Conservation (phyloP, 768 basidiomycete genomes). For the Boletus barrowsii region DNA sequence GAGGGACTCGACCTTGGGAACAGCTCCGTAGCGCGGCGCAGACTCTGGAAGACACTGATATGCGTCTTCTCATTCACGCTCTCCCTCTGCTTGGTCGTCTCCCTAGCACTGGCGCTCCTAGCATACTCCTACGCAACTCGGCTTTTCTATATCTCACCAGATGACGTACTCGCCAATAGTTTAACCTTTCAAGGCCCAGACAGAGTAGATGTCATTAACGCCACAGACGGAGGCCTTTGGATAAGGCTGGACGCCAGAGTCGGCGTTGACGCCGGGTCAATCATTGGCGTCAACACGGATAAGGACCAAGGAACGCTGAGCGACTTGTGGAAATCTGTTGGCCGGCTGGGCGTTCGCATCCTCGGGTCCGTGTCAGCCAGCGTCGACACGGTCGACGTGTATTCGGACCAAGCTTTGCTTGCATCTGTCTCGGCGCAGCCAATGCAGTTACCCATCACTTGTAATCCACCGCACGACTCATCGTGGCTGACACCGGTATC, state of each 20-base stretch:
- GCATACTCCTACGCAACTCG: slow-evolving; percentile 66
- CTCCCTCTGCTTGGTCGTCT: slow-evolving; percentile 43
- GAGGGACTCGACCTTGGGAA: slow-evolving; percentile 24
- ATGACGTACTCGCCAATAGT: slow-evolving; percentile 55
- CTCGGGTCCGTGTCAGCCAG: slow-evolving; percentile 57
- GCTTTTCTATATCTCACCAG: slow-evolving; percentile 49
- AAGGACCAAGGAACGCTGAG: slow-evolving; percentile 42
- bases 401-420: slow-evolving; percentile 42
- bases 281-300: slow-evolving; percentile 52
- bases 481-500: slow-evolving; percentile 61
- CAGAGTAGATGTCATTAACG: slow-evolving; percentile 57
- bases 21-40: slow-evolving; percentile 19
- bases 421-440: slow-evolving; percentile 46
- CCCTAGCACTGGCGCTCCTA: slow-evolving; percentile 46
- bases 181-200: slow-evolving; percentile 61
- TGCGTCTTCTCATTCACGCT: slow-evolving; percentile 60
- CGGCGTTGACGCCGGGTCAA: slow-evolving; percentile 65
- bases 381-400: slow-evolving; percentile 49
- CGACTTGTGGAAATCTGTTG: slow-evolving; percentile 62
- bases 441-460: slow-evolving; percentile 52
- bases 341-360: slow-evolving; percentile 60
- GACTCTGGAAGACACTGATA: slow-evolving; percentile 34
- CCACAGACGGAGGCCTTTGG: slow-evolving; percentile 62
- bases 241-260: slow-evolving; percentile 52
- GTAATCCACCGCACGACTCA: slow-evolving; percentile 34